Evolutionary conservation across 495 filamentous ascomycete species (phyloP).

Genomic region (Hypoxylon intermedium): DNA sequence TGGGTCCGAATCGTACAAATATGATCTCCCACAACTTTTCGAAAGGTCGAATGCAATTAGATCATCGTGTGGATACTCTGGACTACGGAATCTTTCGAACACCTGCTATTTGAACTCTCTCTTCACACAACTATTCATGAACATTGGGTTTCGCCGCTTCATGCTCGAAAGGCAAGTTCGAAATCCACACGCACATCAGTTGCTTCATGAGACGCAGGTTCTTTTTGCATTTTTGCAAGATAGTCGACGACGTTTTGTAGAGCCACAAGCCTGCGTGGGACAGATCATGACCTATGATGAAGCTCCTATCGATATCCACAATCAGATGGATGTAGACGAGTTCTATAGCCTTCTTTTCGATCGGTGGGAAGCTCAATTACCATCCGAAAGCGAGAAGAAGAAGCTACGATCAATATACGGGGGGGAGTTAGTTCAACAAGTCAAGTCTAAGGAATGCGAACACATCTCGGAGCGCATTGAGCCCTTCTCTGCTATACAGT

Average conservation of each 20-base stretch:
- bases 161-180: constrained; percentile 67
- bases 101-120: constrained; percentile 98
- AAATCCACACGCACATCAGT: constrained; percentile 64
- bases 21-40: constrained; percentile 64
- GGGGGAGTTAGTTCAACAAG: constrained; percentile 90
- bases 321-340: constrained; percentile 98
- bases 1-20: constrained; percentile 49
- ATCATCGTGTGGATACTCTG: constrained; percentile 78
- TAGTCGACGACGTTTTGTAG: constrained; percentile 71
- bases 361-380: constrained; percentile 85
- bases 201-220: constrained; percentile 78
- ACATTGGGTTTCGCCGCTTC: constrained; percentile 83
- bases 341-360: constrained; percentile 96
- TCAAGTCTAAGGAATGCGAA: constrained; percentile 90
- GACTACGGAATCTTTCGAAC: constrained; percentile 88
- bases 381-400: constrained; percentile 69
- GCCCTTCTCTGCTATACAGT: constrained; percentile 93
- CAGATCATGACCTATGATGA: constrained; percentile 85
- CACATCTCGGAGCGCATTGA: constrained; percentile 92
- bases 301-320: constrained; percentile 79
- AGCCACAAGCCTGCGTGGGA: constrained; percentile 74
- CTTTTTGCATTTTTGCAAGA: constrained; percentile 89
- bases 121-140: constrained; percentile 97
- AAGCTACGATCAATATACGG: constrained; percentile 86
- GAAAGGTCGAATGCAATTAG: constrained; percentile 74